These are phyloP conservation scores for Verticillium nonalfalfae DNA, from an alignment of 2,329 filamentous ascomycete species.

Conservation along the genomic window DNA sequence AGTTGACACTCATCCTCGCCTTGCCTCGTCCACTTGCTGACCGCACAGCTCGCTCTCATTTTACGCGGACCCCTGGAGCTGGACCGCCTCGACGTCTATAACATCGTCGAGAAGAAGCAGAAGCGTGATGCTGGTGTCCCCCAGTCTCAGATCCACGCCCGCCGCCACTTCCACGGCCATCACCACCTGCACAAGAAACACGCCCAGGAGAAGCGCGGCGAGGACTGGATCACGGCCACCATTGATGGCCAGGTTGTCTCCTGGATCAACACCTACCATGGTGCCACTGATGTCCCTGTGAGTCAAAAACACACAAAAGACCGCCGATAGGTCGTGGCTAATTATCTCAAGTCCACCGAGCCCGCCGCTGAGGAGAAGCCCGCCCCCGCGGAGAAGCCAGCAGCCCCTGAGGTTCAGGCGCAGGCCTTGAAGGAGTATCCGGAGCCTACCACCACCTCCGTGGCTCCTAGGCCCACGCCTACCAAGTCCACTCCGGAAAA, in stretches of 20 bases:
- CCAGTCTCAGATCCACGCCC: slow-evolving; percentile 19
- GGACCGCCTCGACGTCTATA: slow-evolving; percentile 64
- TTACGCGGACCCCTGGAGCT: slow-evolving; percentile 64
- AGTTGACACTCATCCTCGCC: not conserved
- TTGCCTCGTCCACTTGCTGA: not conserved
- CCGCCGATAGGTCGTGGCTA: not conserved
- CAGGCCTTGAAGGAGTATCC: slow-evolving; percentile 6
- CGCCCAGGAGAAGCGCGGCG: slow-evolving; percentile 26
- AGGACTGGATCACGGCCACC: slow-evolving; percentile 28
- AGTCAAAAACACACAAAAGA: not conserved
- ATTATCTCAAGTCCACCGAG: not conserved
- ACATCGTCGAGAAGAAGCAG: slow-evolving; percentile 29
- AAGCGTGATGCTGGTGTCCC: slow-evolving; percentile 17
- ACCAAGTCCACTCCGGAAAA: slow-evolving; percentile 4
- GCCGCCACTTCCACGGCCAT: slow-evolving; percentile 37
- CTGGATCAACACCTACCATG: slow-evolving; percentile 52
- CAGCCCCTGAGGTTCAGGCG: slow-evolving; percentile 4
- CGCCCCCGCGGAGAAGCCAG: slow-evolving; percentile 2
- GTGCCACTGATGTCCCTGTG: slow-evolving; percentile 15
- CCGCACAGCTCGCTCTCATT: slow-evolving; percentile 59
- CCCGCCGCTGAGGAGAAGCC: slow-evolving; percentile 6
- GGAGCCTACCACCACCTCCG: slow-evolving; percentile 6
- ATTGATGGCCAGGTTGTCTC: slow-evolving; percentile 52
- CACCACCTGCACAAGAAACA: slow-evolving; percentile 42
- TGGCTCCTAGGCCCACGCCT: slow-evolving; percentile 3